Conservation (phyloP, 768 basidiomycete genomes). For the Austroboletus festivus region DNA sequence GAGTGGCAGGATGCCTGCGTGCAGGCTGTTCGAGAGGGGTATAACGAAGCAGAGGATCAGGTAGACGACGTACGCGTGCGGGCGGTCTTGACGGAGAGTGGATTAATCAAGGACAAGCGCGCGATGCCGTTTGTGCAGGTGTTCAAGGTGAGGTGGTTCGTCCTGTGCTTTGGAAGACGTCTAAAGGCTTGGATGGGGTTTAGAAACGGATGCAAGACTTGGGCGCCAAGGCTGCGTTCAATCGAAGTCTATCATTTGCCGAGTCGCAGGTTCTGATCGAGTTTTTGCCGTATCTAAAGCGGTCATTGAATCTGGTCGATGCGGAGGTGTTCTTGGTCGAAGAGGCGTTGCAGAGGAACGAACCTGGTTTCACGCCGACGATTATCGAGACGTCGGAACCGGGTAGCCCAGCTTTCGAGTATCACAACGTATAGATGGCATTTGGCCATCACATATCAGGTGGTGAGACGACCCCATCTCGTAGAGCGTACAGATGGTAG, state of each 20-base stretch:
- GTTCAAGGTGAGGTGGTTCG: slow-evolving; percentile 69
- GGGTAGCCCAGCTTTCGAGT: slow-evolving; percentile 82
- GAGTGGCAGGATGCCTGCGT: slow-evolving; percentile 91
- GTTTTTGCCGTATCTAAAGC: slow-evolving; percentile 78
- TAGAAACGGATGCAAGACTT: slow-evolving; percentile 82
- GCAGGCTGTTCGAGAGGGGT: slow-evolving; percentile 67
- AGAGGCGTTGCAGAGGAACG: slow-evolving; percentile 55
- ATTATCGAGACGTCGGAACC: slow-evolving; percentile 89
- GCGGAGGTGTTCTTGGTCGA: slow-evolving; percentile 70
- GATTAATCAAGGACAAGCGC: slow-evolving; percentile 92
- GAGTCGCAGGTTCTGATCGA: slow-evolving; percentile 71
- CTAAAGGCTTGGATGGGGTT: slow-evolving; percentile 1
- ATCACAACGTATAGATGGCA: slow-evolving; percentile 60
- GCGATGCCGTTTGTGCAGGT: slow-evolving; percentile 92
- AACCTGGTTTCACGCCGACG: slow-evolving; percentile 56
- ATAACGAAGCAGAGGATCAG: slow-evolving; percentile 49
- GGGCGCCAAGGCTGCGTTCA: slow-evolving; percentile 74
- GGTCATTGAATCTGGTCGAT: slow-evolving; percentile 64
- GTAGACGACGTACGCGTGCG: slow-evolving; percentile 85
- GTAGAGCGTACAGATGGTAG: no score
- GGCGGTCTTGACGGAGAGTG: slow-evolving; percentile 60
- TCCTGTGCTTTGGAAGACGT: not conserved
- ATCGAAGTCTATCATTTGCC: slow-evolving; percentile 78
- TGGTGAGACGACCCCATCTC: no score
- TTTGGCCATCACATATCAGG: no score